Evolutionary conservation across 2,329 filamentous ascomycete genomes (phyloP), one percentile per base, ranked within the genome.

Genomic region (Lachnellula suecica): DNA sequence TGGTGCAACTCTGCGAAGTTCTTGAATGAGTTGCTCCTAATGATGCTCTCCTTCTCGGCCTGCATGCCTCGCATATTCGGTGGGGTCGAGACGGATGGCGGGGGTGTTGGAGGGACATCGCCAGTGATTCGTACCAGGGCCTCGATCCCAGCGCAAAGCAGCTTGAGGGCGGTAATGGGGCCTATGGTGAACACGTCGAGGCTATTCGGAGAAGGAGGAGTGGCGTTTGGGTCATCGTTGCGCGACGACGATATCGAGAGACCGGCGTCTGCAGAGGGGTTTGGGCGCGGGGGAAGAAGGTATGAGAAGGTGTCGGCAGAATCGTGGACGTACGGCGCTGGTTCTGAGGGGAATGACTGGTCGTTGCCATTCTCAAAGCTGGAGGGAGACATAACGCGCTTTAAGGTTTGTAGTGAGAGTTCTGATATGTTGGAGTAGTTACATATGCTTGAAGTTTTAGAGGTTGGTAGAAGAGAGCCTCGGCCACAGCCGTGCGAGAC

Each of bases 51-150:
- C 66, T 85, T 85, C 64, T 85, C 83, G 22, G 75, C 76, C 62
- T 83, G 79, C 74, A 86, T 80, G 25, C 76, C 79, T 56, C 75
- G 77, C 81, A 86, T 83, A 65, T 84, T 76, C 20, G 87, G 84
- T n/a, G 84, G 79, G 2, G 78, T 79, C 0, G 82, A 82, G 22
- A 78, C 79, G 48, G 78, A 79, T 2, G 85, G 79, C 4, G 88
- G 87, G 50, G 87, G 89, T n/a, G 87, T 94, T 15, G 87, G 88
- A 20, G 89, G 89, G 11, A 94, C 77, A 51, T 96, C 89, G 65
- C 89, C 88, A 2, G 87, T 89, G 53, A 86, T 76, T 57, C 81
- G 79, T 24, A 91, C 86, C 47, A 94, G 77, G 4, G 83, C 78
- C 63, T 91, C 87, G 54, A 91, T 75, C 52, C 83, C 83, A 35